Evolutionary conservation across 2,329 filamentous ascomycete genomes (phyloP).

Genomic region (Aureobasidium sp.): DNA sequence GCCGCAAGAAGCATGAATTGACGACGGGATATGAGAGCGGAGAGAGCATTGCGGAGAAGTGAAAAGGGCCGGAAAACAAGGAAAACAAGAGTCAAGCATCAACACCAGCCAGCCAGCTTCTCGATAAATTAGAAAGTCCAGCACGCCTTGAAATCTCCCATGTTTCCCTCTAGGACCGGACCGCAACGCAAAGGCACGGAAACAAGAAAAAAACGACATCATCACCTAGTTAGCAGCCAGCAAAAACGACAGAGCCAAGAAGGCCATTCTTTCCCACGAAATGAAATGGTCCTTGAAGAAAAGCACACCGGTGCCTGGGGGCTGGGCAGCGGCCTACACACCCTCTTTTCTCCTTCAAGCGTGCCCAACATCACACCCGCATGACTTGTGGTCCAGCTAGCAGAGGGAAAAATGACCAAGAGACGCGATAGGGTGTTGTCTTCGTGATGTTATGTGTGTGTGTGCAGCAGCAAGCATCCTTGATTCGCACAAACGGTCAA

Average conservation of each 20-base stretch:
- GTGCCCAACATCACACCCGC: background rate
- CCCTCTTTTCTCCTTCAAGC: background rate
- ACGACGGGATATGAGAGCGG: background rate
- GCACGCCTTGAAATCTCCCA: conserved; percentile 2
- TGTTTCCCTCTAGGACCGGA: background rate
- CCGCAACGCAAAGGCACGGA: background rate
- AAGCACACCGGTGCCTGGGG: conserved; percentile 3
- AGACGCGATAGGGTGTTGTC: background rate
- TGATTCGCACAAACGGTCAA: background rate
- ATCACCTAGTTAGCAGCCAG: too few species aligned
- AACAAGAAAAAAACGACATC: background rate
- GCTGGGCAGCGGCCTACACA: conserved; percentile 7
- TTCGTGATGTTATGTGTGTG: background rate
- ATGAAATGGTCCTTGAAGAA: background rate
- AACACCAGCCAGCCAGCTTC: background rate
- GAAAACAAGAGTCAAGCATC: background rate
- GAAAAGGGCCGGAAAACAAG: background rate
- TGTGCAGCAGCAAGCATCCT: background rate
- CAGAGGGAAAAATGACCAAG: conserved; percentile 4
- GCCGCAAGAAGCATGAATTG: background rate
- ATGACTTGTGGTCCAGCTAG: background rate
- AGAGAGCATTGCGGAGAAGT: background rate
- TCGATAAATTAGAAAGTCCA: background rate
- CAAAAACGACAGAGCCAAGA: background rate
- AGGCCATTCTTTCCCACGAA: background rate